Evolutionary conservation across 768 basidiomycete genomes (phyloP), one percentile per base, ranked within the genome.

Genomic region (Daedaleopsis sinensis): DNA sequence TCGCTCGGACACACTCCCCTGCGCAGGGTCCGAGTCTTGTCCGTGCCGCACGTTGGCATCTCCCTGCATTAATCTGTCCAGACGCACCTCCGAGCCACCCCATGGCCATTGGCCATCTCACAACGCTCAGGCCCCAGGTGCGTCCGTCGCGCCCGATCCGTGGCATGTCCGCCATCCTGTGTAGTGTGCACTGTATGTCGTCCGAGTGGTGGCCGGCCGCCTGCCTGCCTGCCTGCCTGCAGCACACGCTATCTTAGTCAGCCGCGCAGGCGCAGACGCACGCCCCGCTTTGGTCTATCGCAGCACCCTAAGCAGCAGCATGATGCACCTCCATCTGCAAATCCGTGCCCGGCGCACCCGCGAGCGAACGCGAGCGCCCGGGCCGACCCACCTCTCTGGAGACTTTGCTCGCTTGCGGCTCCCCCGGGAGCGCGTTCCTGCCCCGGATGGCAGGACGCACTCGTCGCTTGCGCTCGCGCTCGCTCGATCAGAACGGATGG

Each of bases 11-110:
- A 23, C 32, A 42, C 11, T 11, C 32, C 11, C 9, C 18, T 23
- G 44, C 55, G 21, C 55, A 52, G 55, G 54, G 48, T 56, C 60
- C 58, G 60, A 61, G 48, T 35, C 60, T 61, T 57, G 60, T 61
- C 60, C 60, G 55, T 24, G 23, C 53, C 43, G 47, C n/a, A 5
- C 36, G 24, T 11, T 42, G 37, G 38, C 57, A 19, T 19, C 36
- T 42, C 43, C 32, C 15, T 19, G 16, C 15, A 44, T 44, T 46
- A 19, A 21, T 36, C 46, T 18, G 19, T 48, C 16, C 52, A 38
- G 48, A 54, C 52, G 37, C 59, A 39, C 39, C 42, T 49, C 47
- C n/a, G n/a, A n/a, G n/a, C n/a, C n/a, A n/a, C n/a, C n/a, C n/a
- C n/a, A n/a, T n/a, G n/a, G n/a, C n/a, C n/a, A n/a, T n/a, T n/a